These are phyloP conservation scores for Avena insularis DNA, from an alignment of 176 grass and related monocot genomes.

Conservation along the genomic window DNA sequence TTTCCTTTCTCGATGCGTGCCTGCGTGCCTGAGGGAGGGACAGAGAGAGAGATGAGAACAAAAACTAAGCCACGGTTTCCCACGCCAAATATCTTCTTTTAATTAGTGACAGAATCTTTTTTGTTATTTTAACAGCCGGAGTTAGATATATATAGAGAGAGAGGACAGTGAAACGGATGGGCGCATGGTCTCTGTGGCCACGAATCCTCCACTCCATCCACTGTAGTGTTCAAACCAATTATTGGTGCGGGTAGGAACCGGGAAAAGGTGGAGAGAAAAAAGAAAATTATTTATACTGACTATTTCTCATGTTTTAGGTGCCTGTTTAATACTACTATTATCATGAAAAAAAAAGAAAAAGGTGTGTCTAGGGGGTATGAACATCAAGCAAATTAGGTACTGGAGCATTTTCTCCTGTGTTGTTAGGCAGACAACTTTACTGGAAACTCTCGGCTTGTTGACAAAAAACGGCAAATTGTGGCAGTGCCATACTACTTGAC, in stretches of 20 bases:
- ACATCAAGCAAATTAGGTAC: slow-evolving; percentile 46
- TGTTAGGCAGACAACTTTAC: slow-evolving; percentile 47
- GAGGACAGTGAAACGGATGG: slow-evolving; percentile 13
- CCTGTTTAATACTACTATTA: not conserved
- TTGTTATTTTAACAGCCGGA: not conserved
- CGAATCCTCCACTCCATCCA: not conserved
- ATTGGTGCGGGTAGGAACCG: slow-evolving; percentile 36
- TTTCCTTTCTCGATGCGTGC: not conserved
- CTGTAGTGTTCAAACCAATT: slow-evolving; percentile 42
- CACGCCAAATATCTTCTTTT: slow-evolving; percentile 54
- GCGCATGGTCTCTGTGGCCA: slow-evolving; percentile 30
- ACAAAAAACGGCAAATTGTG: slow-evolving; percentile 34
- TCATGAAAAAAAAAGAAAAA: not conserved
- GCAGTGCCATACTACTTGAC: slow-evolving; percentile 4
- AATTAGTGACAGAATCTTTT: slow-evolving; percentile 34
- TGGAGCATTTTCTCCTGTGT: slow-evolving; percentile 33
- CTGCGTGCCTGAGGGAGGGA: too few relatives aligned
- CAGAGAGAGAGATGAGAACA: slow-evolving; percentile 29
- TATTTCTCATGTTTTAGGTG: not conserved
- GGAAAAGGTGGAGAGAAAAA: slow-evolving; percentile 29
- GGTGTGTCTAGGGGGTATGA: slow-evolving; percentile 14
- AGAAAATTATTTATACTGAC: slow-evolving; percentile 35
- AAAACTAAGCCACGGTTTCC: slow-evolving; percentile 51
- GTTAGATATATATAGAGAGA: not conserved
- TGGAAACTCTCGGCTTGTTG: slow-evolving; percentile 38